A percentile compares a stretch with the other conserved stretches of the same genome.
Conservation (phyloP, 352 stramenopile species). For the Phytophthora pistaciae region DNA sequence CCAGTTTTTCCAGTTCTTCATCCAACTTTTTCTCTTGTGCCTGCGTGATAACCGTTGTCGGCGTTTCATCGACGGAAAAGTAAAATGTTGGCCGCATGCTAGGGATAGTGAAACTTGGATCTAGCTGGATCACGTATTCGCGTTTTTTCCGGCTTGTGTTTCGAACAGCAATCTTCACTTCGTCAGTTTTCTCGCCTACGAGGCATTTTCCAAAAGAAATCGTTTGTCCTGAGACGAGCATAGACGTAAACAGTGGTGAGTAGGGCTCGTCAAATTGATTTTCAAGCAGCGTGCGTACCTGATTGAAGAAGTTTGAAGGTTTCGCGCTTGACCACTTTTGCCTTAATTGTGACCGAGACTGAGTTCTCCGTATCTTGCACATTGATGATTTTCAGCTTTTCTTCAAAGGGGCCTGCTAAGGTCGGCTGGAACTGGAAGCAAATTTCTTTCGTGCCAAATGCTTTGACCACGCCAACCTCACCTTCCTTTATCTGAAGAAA, state of each 20-base stretch:
- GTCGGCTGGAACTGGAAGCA: constrained; percentile 91
- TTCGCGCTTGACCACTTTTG: constrained; percentile 89
- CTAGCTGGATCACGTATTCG: constrained; percentile 90
- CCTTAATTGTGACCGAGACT: constrained; percentile 90
- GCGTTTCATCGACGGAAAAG: constrained; percentile 85
- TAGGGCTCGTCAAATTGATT: background rate
- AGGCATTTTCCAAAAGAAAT: constrained; percentile 88
- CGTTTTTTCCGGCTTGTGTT: constrained; percentile 91
- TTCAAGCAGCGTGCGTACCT: constrained; percentile 43
- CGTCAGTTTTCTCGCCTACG: constrained; percentile 84
- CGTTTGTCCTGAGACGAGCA: constrained; percentile 64
- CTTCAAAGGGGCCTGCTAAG: constrained; percentile 87
- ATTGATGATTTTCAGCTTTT: constrained; percentile 91
- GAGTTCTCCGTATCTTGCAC: constrained; percentile 91
- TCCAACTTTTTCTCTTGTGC: constrained; percentile 92
- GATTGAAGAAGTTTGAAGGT: constrained; percentile 92
- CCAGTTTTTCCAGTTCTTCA: constrained; percentile 90
- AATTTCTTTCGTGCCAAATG: constrained; percentile 90
- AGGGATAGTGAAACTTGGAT: constrained; percentile 72
- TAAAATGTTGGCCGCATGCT: constrained; percentile 82
- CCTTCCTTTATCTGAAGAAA: constrained; percentile 92
- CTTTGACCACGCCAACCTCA: constrained; percentile 86
- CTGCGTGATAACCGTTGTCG: constrained; percentile 88
- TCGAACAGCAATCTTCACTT: constrained; percentile 85
- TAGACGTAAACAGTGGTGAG: background rate